Conservation (phyloP, 345 rosid species). For the Nasturtium officinale region DNA sequence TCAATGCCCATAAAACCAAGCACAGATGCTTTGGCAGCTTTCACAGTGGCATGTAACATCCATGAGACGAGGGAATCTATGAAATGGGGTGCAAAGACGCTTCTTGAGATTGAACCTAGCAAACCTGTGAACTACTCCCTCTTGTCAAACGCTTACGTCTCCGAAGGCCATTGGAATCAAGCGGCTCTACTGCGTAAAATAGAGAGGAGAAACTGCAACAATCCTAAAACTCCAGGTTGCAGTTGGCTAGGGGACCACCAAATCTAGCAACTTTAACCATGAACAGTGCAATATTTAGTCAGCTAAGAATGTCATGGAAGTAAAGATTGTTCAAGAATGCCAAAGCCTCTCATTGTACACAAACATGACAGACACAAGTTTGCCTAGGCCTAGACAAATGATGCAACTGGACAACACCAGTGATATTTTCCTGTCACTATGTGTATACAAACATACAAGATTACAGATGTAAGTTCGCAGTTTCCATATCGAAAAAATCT, state of each 20-base stretch:
- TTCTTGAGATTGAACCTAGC: constrained; percentile 56
- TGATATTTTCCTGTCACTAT: constrained; percentile 21
- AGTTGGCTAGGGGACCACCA: constrained; percentile 50
- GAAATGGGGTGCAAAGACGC: constrained; percentile 59
- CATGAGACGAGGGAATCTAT: constrained; percentile 50
- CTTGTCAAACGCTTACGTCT: constrained; percentile 59
- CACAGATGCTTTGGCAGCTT: constrained; percentile 58
- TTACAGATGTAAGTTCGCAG: constrained; percentile 26
- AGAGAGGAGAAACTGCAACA: constrained; percentile 52
- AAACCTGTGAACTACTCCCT: constrained; percentile 62
- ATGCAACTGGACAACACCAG: constrained; percentile 20
- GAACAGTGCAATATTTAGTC: constrained; percentile 14
- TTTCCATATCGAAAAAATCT: constrained; percentile 20
- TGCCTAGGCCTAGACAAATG: constrained; percentile 12
- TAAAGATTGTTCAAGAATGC: constrained; percentile 19
- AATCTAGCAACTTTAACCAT: constrained; percentile 29
- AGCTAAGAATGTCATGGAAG: constrained; percentile 18
- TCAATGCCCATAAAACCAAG: constrained; percentile 47
- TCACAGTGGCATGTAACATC: constrained; percentile 63
- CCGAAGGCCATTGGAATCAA: constrained; percentile 63
- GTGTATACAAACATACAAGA: constrained; percentile 33
- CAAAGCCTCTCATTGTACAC: constrained; percentile 21
- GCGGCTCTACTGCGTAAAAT: constrained; percentile 51
- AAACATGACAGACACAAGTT: constrained; percentile 7
- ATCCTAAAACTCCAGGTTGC: constrained; percentile 60